A percentile compares a stretch with the other conserved stretches of the same genome.
Evolutionary conservation across 2,329 filamentous ascomycete genomes (phyloP).

Genomic region (Penicillium brevicompactum): DNA sequence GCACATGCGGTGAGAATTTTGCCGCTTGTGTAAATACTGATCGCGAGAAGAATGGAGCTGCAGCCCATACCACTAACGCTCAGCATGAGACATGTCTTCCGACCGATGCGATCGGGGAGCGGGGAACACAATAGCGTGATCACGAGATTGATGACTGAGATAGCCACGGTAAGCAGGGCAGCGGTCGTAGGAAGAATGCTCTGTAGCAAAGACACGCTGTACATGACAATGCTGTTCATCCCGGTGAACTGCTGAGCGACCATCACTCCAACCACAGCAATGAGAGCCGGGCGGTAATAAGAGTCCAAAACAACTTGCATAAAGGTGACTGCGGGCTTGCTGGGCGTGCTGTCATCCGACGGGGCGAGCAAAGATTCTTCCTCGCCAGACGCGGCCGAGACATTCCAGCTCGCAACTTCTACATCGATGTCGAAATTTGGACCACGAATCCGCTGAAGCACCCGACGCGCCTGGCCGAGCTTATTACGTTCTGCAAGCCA

Average conservation of each 20-base stretch:
- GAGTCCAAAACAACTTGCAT: conserved; percentile 65
- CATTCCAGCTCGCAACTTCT: conserved; percentile 67
- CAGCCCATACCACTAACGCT: conserved; percentile 84
- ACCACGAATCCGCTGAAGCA: conserved; percentile 76
- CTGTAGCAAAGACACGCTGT: conserved; percentile 86
- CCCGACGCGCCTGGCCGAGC: conserved; percentile 62
- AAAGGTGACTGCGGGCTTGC: conserved; percentile 70
- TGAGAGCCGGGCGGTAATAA: conserved; percentile 70
- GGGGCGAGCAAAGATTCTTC: conserved; percentile 67
- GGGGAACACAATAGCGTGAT: conserved; percentile 81
- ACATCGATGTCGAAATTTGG: conserved; percentile 67
- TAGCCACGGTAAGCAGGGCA: conserved; percentile 79
- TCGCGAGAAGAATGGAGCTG: conserved; percentile 73
- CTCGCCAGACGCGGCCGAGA: conserved; percentile 54
- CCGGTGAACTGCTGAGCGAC: conserved; percentile 88
- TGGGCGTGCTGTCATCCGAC: conserved; percentile 65
- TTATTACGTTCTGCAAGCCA: conserved; percentile 75
- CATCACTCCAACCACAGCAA: conserved; percentile 89
- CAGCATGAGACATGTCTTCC: conserved; percentile 79
- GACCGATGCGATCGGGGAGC: conserved; percentile 81
- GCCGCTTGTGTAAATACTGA: conserved; percentile 74
- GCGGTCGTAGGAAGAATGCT: conserved; percentile 80
- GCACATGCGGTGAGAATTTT: conserved; percentile 78
- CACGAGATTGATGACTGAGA: conserved; percentile 82
- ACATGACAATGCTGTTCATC: conserved; percentile 98